phyloP scores from a whole-genome alignment of 2,329 filamentous ascomycete genomes.

The Cordyceps fumosorosea region DNA sequence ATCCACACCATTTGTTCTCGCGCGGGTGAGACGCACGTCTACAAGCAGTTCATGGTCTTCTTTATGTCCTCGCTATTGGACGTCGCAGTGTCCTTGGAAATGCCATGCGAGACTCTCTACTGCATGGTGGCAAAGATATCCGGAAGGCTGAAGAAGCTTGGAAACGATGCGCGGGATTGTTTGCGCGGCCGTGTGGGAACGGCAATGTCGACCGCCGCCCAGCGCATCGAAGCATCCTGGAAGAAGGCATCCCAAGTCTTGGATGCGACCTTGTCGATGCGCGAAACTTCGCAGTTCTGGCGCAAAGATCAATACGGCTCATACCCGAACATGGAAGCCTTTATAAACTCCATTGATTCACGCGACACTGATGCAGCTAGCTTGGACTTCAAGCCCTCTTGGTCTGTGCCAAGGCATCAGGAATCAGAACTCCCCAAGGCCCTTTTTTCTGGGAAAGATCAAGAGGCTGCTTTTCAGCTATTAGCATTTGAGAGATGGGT shows the following conservation, averaged over 20 bases:
- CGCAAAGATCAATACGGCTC: too few species aligned
- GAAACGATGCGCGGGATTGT: constrained; percentile 12
- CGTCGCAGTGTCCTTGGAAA: background rate
- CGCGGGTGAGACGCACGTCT: constrained; percentile 21
- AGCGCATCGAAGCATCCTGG: background rate
- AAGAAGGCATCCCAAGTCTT: constrained; percentile 12
- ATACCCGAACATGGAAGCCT: too few species aligned
- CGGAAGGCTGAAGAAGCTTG: constrained; percentile 36
- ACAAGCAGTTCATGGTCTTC: constrained; percentile 47
- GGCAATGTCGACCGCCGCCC: background rate
- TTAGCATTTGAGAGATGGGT: too few species aligned
- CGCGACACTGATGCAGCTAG: too few species aligned
- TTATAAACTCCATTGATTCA: too few species aligned
- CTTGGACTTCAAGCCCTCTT: too few species aligned
- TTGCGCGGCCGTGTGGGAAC: constrained; percentile 3
- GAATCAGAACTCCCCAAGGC: too few species aligned
- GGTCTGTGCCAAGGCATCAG: too few species aligned
- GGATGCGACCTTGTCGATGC: too few species aligned
- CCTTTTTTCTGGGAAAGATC: too few species aligned
- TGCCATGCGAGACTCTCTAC: constrained; percentile 27
- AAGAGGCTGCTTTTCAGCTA: too few species aligned
- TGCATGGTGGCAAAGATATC: constrained; percentile 39
- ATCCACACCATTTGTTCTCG: constrained; percentile 29
- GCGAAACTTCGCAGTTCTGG: too few species aligned
- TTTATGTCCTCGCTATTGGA: constrained; percentile 34